Evolutionary conservation across 495 filamentous ascomycete species (phyloP).

Genomic region (Amniculicola lignicola): DNA sequence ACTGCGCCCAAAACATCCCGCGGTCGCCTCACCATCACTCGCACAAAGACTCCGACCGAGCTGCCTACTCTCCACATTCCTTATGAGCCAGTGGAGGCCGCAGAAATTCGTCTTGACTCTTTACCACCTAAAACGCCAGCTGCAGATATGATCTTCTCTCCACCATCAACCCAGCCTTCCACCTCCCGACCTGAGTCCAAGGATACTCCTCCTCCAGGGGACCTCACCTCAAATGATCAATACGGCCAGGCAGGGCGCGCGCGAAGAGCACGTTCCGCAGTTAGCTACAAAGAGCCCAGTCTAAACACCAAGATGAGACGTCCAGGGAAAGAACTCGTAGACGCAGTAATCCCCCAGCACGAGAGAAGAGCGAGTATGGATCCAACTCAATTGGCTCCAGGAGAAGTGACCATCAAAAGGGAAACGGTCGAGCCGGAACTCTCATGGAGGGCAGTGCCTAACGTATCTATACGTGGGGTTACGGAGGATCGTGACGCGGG

Average conservation of each 20-base stretch:
- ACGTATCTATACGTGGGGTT: neutral
- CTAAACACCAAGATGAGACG: constrained; percentile 44
- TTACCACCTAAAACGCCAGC: constrained; percentile 41
- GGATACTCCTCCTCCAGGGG: constrained; percentile 42
- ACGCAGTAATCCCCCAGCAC: constrained; percentile 36
- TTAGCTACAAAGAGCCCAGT: constrained; percentile 46
- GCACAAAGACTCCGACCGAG: neutral
- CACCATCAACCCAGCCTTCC: constrained; percentile 39
- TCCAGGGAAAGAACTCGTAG: constrained; percentile 40
- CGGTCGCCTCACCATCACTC: constrained; percentile 18
- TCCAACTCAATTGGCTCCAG: constrained; percentile 1
- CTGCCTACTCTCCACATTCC: constrained; percentile 19
- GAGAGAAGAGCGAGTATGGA: constrained; percentile 29
- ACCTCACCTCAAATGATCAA: constrained; percentile 27
- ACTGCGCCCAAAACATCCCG: constrained; percentile 4
- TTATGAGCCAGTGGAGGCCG: constrained; percentile 16
- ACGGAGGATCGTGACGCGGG: constrained; percentile 18
- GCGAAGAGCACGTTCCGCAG: constrained; percentile 38
- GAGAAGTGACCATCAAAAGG: constrained; percentile 18
- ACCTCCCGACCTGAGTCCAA: constrained; percentile 30
- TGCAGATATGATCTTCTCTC: constrained; percentile 37
- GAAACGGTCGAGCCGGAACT: constrained; percentile 15
- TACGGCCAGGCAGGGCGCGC: constrained; percentile 35
- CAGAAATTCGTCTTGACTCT: constrained; percentile 30
- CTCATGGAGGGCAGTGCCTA: constrained; percentile 25